Evolutionary conservation across 2,329 filamentous ascomycete genomes (phyloP).

Genomic region (Colletotrichum lentis): DNA sequence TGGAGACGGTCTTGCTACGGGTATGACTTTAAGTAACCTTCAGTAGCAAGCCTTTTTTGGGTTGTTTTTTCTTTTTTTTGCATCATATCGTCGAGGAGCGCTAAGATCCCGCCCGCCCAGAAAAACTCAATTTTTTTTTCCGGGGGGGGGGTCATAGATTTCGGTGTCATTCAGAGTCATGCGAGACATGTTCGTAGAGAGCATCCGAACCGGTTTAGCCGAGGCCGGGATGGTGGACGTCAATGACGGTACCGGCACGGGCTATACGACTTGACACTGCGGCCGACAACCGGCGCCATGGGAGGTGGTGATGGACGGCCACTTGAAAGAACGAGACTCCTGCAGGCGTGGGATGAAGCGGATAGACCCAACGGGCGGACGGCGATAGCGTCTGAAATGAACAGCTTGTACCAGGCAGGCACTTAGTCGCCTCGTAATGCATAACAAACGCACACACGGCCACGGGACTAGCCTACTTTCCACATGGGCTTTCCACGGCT

Average conservation of each 20-base stretch:
- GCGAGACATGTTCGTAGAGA: not conserved
- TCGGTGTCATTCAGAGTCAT: not conserved
- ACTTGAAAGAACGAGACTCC: too few species aligned
- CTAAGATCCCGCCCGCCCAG: not conserved
- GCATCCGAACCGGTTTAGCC: not conserved
- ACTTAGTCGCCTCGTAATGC: conserved; percentile 50
- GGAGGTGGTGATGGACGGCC: not conserved
- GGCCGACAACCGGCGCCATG: not conserved
- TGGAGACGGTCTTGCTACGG: not conserved
- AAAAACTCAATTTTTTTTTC: not conserved
- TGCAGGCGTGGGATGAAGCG: not conserved
- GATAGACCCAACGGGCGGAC: not conserved
- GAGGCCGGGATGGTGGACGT: too few species aligned
- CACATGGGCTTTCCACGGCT: not conserved
- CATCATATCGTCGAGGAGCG: not conserved
- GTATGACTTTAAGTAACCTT: conserved; percentile 1
- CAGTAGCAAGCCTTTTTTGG: not conserved
- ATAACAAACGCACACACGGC: conserved; percentile 34
- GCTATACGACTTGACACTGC: not conserved
- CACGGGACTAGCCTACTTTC: conserved; percentile 11
- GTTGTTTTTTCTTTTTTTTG: not conserved
- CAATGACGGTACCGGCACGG: not conserved
- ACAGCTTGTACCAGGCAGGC: conserved; percentile 49
- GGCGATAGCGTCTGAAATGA: conserved; percentile 43
- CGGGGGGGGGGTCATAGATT: not conserved